Evolutionary conservation across 139 green algal genomes (phyloP), one percentile per base, ranked within the genome.

Genomic region (Picochlorum sp.): DNA sequence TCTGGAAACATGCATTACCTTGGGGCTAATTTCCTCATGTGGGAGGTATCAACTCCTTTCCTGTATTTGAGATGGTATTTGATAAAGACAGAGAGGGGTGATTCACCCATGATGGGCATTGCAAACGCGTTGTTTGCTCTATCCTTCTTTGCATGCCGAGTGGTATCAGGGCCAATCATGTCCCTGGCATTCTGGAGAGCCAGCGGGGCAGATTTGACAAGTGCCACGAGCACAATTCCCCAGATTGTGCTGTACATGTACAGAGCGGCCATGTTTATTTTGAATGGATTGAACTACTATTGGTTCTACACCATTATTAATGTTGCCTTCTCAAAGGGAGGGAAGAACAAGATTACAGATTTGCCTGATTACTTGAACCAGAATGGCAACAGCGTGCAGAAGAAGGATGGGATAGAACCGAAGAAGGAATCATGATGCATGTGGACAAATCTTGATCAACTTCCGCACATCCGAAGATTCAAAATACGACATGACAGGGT

Each of bases 11-110:
- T 75, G 52, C 69, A 75, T 57, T 61, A 71, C 26, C 58, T 52
- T 3, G 69, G 69, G 34, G 61, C 69, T 20, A 44, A 20, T 23
- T 75, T 75, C 38, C 21, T 75, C 0, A 64, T 75, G 61, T 75
- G 45, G 61, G 78, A 84, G 64, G 64, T 81, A 9, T 71, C 51
- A 46, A 85, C 78, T 6, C 78, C 78, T 23, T 73, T 85, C 41
- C 61, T 84, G 61, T 82, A 84, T 56, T 38, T 74, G 6, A 71
- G 78, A 26, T 84, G 76, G 78, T 41, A 84, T 18, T 59, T 84
- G 24, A 68, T 85, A 21, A 78, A 80, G 62, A 73, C 81, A 8
- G 78, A 73, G n/a, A 50, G 59, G 45, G 71, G 51, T 34, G 49
- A 54, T 15, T 58, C 32, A 3, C n/a, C 23, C 2, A n/a, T 65